A percentile compares a stretch with the other conserved stretches of the same genome.
These are phyloP conservation scores for Cladosporium sp. DNA, from an alignment of 2,329 filamentous ascomycete genomes.

Conservation along the genomic window DNA sequence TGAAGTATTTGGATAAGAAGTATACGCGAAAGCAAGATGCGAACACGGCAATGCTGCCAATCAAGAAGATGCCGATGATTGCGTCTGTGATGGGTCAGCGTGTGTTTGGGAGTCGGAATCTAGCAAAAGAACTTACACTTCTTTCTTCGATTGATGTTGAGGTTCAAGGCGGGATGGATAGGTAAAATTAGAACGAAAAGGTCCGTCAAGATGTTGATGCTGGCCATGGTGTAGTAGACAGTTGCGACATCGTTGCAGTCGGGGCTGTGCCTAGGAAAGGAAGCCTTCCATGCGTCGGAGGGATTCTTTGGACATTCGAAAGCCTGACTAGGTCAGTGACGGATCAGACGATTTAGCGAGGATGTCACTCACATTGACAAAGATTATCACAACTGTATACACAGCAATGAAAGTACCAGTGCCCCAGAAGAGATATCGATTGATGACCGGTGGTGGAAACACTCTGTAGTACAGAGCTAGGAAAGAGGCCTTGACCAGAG, in stretches of 20 bases:
- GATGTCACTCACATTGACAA: not conserved
- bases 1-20: not conserved
- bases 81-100: not conserved
- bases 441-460: slow-evolving; percentile 3
- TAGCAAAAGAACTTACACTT: not conserved
- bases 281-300: slow-evolving; percentile 1
- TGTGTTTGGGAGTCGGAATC: not conserved
- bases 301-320: slow-evolving; percentile 5
- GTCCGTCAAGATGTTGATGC: slow-evolving; percentile 6
- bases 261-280: not conserved
- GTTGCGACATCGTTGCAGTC: not conserved
- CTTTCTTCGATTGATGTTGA: slow-evolving; percentile 1
- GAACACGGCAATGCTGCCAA: not conserved
- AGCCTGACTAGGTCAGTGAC: not conserved
- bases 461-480: slow-evolving; percentile 21
- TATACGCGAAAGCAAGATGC: slow-evolving; percentile 4
- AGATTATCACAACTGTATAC: not conserved
- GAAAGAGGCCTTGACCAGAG: slow-evolving; percentile 24
- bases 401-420: not conserved
- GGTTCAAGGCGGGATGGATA: not conserved
- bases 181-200: not conserved
- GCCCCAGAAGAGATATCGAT: not conserved
- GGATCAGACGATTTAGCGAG: too few relatives aligned
- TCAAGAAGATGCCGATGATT: slow-evolving; percentile 2
- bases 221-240: not conserved